Conservation (phyloP, 768 basidiomycete genomes). For the Mycena epipterygia region DNA sequence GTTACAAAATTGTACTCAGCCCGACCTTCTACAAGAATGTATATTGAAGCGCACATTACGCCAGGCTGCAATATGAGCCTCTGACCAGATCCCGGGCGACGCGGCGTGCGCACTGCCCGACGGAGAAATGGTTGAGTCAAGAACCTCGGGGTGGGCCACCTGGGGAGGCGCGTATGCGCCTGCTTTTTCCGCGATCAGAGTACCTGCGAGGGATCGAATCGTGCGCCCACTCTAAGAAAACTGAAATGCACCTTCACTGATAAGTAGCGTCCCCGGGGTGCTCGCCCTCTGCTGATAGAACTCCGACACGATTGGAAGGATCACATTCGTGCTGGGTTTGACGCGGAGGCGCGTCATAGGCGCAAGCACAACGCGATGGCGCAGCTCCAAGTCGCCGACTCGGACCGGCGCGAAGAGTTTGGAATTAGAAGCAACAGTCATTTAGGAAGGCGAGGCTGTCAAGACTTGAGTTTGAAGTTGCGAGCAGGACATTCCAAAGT, state of each 20-base stretch:
- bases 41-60: background rate
- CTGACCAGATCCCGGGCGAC: slow-evolving; percentile 22
- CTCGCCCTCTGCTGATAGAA: slow-evolving; percentile 47
- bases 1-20: background rate
- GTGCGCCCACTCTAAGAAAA: no score
- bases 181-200: background rate
- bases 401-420: slow-evolving; percentile 45
- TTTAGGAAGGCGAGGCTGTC: no score
- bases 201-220: background rate
- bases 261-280: slow-evolving; percentile 48
- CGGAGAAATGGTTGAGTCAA: background rate
- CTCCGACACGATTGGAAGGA: slow-evolving; percentile 37
- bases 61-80: slow-evolving; percentile 12
- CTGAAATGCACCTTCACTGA: slow-evolving; percentile 50
- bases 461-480: no score
- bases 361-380: slow-evolving; percentile 50
- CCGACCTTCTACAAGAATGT: background rate
- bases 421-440: background rate
- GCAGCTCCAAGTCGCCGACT: slow-evolving; percentile 44
- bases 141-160: background rate
- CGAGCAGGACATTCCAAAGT: no score
- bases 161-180: background rate
- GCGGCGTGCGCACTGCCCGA: background rate
- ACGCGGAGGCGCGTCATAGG: slow-evolving; percentile 51
- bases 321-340: slow-evolving; percentile 35